Evolutionary conservation across 1,284 basidiomycete genomes (phyloP).

Genomic region (Lignosus rhinocerotis): DNA sequence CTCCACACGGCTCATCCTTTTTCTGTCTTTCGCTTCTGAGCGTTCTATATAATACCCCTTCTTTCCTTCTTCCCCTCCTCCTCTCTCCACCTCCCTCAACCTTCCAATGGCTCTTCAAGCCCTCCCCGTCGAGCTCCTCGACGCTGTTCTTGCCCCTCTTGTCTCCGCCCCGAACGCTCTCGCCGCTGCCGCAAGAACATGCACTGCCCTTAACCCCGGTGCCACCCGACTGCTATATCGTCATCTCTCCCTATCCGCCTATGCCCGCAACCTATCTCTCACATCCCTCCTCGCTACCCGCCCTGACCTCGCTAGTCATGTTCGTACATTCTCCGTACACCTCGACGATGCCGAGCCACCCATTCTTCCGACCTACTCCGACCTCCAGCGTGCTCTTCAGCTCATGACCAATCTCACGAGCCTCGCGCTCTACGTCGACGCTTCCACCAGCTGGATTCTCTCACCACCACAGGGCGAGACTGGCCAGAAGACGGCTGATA

Average conservation of each 20-base stretch:
- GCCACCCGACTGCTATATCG: slow-evolving; percentile 66
- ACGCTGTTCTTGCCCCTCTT: slow-evolving; percentile 32
- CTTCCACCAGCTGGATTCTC: slow-evolving; percentile 54
- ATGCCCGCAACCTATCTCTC: slow-evolving; percentile 46
- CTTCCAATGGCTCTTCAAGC: slow-evolving; percentile 31
- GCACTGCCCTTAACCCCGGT: slow-evolving; percentile 42
- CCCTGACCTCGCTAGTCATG: slow-evolving; percentile 54
- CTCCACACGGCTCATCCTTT: not conserved
- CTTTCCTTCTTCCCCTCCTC: not conserved
- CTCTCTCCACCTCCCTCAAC: slow-evolving; percentile 5
- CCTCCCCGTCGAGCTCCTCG: slow-evolving; percentile 37
- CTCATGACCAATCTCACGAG: slow-evolving; percentile 58
- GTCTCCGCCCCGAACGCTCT: slow-evolving; percentile 28
- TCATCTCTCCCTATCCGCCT: slow-evolving; percentile 46
- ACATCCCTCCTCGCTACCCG: slow-evolving; percentile 54
- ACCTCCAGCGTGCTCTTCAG: slow-evolving; percentile 51
- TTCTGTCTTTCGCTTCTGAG: not conserved
- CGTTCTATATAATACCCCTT: slow-evolving; percentile 6
- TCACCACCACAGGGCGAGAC: slow-evolving; percentile 26
- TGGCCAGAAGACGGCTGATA: slow-evolving; percentile 16
- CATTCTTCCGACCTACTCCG: slow-evolving; percentile 47
- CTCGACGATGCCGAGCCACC: slow-evolving; percentile 42
- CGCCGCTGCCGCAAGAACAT: slow-evolving; percentile 44
- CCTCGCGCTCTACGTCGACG: slow-evolving; percentile 57
- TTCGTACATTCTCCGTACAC: slow-evolving; percentile 59